Base-by-base conservation (phyloP, 805 yeast genomes). In the Huiozyma naganishii region DNA sequence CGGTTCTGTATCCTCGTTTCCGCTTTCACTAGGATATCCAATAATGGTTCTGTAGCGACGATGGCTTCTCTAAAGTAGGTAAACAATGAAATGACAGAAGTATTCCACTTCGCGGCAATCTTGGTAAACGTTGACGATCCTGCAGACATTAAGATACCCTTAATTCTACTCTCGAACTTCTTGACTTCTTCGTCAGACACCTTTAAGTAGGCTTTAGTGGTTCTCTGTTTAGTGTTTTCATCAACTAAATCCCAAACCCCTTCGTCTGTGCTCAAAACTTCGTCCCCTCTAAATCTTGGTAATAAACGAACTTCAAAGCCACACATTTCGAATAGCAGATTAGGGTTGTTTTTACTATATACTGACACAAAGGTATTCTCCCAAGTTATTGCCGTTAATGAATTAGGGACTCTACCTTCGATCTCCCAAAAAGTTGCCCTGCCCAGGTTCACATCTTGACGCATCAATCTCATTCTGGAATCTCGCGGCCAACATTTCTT, bases 101-200 rank as follows among this genome's bases (percentile, higher is more conserved):
- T 86, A 57, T 92, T 92, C 99, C 99, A 92, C 55, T 87, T 87
- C 35, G 89, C 80, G 2, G 95, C 95, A 45, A 89, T 83, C 59
- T 88, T 92, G 0, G 96, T 83, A 62, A 92, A 92, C 0, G 99
- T 86, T 0, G 96, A 81, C 0, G 96, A 85, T 0, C 98, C 98
- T 0, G 97, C 83, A 1, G 95, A 80, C 95, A 92, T 85, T 52
- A 92, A 70, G 41, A 92, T 79, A 55, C 90, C 95, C 30, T 96
- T 73, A 35, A 92, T 81, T 43, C 95, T 72, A 57, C 83, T 84
- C 50, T 83, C 79, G 67, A 92, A 92, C 39, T 74, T 74, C 28
- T 79, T 83, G 36, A 92, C 80, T 41, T 83, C 95, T 40, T 76
- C 86, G 38, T 78, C 79, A 0, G 95, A 74, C 0, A 92, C 97